Evolutionary conservation across 1,139 yeast genomes (phyloP), one percentile per base, ranked within the genome.

Genomic region (Spathaspora jeffriesii): DNA sequence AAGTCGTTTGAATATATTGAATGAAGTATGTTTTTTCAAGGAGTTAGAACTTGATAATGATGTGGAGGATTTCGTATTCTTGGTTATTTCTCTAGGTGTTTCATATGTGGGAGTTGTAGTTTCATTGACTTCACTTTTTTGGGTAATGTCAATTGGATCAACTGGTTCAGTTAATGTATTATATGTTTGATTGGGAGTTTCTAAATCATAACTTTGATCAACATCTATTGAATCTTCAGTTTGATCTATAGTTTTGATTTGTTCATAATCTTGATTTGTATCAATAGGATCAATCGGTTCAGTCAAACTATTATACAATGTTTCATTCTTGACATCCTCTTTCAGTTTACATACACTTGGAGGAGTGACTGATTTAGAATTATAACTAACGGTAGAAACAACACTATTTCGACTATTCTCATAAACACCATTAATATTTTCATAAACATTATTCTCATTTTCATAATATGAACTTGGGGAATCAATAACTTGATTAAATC

Each of bases 1-100:
- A 13, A 72, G 60, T 43, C 76, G 53, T 48, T 67, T 70, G 52
- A 72, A 68, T 20, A 72, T 55, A 44, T 60, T 67, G 17, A 43
- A 42, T 11, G 44, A 43, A 21, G 30, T 20, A 11, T 15, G 43
- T 15, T 43, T 43, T 20, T 63, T 68, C 1, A 73, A 64, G 30
- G 61, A 63, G 25, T 57, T 58, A 39, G 52, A 49, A 47, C 48
- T 50, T 5, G 41, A 14, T 9, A 38, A 21, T 9, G 45, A 34
- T 15, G 36, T 44, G 7, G 47, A 6, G 4, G 38, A 34, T 30
- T 30, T 30, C 3, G 23, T 34, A 2, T 18, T 34, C 11, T 9
- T 7, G 38, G 28, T 25, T 25, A 4, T 25, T 25, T 13, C 10
- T 25, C 28, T 2, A 18, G 5, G 8, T 2, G 23, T 34, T 34